A percentile compares a stretch with the other conserved stretches of the same genome.
Conservation (phyloP, 495 filamentous ascomycete species). For the Eremomyces bilateralis region DNA sequence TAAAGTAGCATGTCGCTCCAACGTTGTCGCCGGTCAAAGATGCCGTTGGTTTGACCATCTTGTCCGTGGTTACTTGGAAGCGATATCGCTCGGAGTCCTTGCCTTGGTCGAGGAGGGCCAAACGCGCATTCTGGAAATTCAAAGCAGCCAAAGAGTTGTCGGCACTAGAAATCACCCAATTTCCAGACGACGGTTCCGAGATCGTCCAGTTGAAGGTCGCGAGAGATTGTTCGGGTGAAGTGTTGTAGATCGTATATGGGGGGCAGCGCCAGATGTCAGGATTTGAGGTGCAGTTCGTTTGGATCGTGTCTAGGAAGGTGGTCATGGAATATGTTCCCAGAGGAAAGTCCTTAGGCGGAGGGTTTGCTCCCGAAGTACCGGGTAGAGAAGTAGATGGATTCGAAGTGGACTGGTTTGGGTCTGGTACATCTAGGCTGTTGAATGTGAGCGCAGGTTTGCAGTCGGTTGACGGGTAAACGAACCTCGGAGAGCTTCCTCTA, state of each 20-base stretch:
- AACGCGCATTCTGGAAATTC: slow-evolving; percentile 19
- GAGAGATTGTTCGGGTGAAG: slow-evolving; percentile 12
- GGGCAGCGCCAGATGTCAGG: slow-evolving; percentile 32
- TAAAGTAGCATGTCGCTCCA: slow-evolving; percentile 27
- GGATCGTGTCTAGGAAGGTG: slow-evolving; percentile 28
- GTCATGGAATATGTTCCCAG: slow-evolving; percentile 30
- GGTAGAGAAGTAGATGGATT: slow-evolving; percentile 5
- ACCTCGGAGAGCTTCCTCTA: not conserved
- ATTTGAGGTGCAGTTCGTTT: slow-evolving; percentile 28
- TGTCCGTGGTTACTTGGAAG: slow-evolving; percentile 25
- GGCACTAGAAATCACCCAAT: slow-evolving; percentile 24
- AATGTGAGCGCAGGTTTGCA: slow-evolving; percentile 1
- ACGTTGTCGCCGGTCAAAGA: slow-evolving; percentile 14
- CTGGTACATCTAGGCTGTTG: not conserved
- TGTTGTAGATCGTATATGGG: slow-evolving; percentile 26
- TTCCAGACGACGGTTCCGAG: slow-evolving; percentile 5
- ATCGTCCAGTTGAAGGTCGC: slow-evolving; percentile 39
- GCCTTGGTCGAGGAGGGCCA: slow-evolving; percentile 18
- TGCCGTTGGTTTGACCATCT: slow-evolving; percentile 22
- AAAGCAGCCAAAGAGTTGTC: slow-evolving; percentile 26
- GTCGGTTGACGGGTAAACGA: not conserved
- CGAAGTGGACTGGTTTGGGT: slow-evolving; percentile 2
- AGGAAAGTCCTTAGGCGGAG: slow-evolving; percentile 28
- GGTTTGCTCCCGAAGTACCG: not conserved
- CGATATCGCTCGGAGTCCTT: slow-evolving; percentile 24